These are phyloP conservation scores for Fusarium anthophilum DNA, from an alignment of 2,329 filamentous ascomycete species.

Conservation along the genomic window DNA sequence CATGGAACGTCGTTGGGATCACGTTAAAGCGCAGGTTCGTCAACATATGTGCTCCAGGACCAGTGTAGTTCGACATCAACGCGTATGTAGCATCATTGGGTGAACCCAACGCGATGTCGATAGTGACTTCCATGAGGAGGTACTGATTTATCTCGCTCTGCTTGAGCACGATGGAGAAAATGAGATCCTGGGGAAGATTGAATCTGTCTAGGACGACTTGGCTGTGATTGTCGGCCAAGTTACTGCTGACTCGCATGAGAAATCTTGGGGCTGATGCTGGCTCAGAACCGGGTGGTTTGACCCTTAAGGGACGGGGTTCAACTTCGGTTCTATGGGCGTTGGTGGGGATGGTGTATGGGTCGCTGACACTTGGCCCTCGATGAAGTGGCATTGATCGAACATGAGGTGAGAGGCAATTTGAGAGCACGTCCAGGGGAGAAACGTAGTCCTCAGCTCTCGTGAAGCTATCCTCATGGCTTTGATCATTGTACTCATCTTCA, in stretches of 20 bases:
- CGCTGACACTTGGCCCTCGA: neutral
- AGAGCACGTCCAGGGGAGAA: neutral
- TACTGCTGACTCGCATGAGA: neutral
- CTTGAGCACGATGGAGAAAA: neutral
- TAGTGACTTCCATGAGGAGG: neutral
- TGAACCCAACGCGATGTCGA: neutral
- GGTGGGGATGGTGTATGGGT: neutral
- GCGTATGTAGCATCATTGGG: neutral
- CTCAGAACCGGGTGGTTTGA: neutral
- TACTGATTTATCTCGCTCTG: neutral
- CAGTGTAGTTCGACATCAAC: neutral
- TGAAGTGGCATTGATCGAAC: neutral
- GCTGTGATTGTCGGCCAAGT: neutral
- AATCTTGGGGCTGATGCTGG: neutral
- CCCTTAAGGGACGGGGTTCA: neutral
- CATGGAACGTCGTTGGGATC: neutral
- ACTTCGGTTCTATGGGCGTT: rapidly evolving
- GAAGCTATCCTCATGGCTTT: neutral
- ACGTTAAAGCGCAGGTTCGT: constrained; percentile 3
- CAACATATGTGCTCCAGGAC: neutral
- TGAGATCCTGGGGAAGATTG: neutral
- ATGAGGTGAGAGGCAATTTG: neutral
- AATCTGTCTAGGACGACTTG: neutral
- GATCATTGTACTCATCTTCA: rapidly evolving
- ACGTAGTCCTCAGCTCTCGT: neutral